A percentile compares a stretch with the other conserved stretches of the same genome.
These are phyloP conservation scores for Penicillium sumatraense DNA, from an alignment of 2,329 filamentous ascomycete genomes.

Conservation along the genomic window DNA sequence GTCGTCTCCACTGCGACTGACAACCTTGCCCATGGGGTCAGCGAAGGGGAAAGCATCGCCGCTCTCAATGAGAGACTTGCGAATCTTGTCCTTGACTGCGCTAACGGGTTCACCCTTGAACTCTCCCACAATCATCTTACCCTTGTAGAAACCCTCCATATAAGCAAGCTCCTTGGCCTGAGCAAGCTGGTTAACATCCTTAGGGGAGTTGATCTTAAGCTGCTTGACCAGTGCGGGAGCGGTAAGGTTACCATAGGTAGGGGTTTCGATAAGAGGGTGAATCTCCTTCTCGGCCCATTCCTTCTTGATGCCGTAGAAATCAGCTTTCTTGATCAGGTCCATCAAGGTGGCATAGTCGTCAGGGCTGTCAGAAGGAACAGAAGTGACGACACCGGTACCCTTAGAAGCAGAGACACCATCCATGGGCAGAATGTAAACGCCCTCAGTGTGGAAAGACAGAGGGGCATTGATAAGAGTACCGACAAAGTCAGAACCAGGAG, in stretches of 20 bases:
- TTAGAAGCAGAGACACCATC: conserved; percentile 89
- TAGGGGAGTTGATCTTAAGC: conserved; percentile 95
- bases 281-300: conserved; percentile 95
- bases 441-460: conserved; percentile 80
- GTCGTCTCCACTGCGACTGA: conserved; percentile 86
- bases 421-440: conserved; percentile 92
- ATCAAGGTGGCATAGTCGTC: conserved; percentile 90
- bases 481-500: conserved; percentile 78
- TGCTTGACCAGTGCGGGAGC: conserved; percentile 85
- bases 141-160: conserved; percentile 97
- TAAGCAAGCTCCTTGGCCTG: conserved; percentile 97
- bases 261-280: conserved; percentile 85
- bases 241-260: conserved; percentile 81
- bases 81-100: conserved; percentile 82
- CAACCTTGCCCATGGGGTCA: conserved; percentile 87
- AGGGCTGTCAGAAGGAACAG: conserved; percentile 91
- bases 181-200: conserved; percentile 86
- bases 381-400: conserved; percentile 95
- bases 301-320: conserved; percentile 94
- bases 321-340: conserved; percentile 91
- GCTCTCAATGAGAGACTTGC: conserved; percentile 74
- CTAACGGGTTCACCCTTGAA: conserved; percentile 87
- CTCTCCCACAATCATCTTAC: conserved; percentile 83
- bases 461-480: conserved; percentile 90
- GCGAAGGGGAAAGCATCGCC: conserved; percentile 88